Conservation (phyloP, 768 basidiomycete species). For the Hypsizygus marmoreus region DNA sequence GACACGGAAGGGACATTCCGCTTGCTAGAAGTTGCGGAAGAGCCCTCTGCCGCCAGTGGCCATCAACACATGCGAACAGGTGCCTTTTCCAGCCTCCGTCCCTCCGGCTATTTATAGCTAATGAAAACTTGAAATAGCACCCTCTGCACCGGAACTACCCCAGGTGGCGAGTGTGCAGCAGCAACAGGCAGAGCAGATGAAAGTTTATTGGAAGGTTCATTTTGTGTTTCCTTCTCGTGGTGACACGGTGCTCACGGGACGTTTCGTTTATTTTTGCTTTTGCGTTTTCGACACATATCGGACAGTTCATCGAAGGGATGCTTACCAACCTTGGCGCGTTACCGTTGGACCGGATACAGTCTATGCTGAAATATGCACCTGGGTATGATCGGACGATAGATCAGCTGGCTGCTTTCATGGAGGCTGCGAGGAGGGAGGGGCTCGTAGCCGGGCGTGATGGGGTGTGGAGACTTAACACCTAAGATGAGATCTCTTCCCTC, state of each 20-base stretch:
- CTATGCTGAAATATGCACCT: conserved; percentile 83
- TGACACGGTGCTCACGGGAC: too few relatives aligned
- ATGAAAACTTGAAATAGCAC: conserved; percentile 15
- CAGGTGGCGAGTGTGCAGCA: conserved; percentile 63
- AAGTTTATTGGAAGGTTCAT: conserved; percentile 82
- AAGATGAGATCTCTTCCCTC: too few relatives aligned
- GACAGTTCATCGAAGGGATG: conserved; percentile 88
- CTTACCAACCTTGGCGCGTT: conserved; percentile 82
- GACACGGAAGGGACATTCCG: conserved; percentile 59
- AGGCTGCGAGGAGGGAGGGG: conserved; percentile 77
- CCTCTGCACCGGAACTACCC: conserved; percentile 41
- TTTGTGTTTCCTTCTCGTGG: background rate
- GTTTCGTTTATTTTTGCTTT: background rate
- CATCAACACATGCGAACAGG: conserved; percentile 10
- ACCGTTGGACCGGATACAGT: conserved; percentile 81
- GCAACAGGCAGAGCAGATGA: conserved; percentile 84
- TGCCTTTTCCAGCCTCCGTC: conserved; percentile 1
- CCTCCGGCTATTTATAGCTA: background rate
- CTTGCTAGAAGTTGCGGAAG: conserved; percentile 65
- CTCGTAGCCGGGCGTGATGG: conserved; percentile 71
- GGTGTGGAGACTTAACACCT: conserved; percentile 53
- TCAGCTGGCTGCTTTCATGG: conserved; percentile 79
- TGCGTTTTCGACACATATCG: conserved; percentile 7
- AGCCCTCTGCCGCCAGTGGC: conserved; percentile 30
- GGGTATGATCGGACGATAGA: conserved; percentile 80